A percentile compares a stretch with the other conserved stretches of the same genome.
These are phyloP conservation scores for Penicillium palitans DNA, from an alignment of 2,329 filamentous ascomycete species.

Conservation along the genomic window DNA sequence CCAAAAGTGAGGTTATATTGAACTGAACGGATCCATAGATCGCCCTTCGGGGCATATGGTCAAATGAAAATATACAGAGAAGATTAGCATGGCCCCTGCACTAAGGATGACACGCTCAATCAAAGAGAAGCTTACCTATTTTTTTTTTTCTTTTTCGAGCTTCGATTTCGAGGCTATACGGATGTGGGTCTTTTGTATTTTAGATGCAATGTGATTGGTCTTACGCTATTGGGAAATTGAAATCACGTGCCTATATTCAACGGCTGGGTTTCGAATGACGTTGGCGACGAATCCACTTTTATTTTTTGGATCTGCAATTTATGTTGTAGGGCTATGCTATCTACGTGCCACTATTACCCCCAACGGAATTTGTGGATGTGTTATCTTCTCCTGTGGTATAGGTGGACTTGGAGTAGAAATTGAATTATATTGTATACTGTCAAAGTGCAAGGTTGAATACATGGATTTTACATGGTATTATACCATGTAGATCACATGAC, in stretches of 20 bases:
- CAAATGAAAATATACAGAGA: constrained; percentile 71
- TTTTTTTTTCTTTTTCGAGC: neutral
- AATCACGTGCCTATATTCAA: accelerated
- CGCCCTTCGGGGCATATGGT: too few species aligned
- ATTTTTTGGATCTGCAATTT: neutral
- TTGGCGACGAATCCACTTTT: neutral
- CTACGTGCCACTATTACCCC: neutral
- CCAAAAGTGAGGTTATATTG: neutral
- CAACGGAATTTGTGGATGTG: neutral
- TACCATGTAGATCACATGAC: too few species aligned
- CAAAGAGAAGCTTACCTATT: constrained; percentile 68
- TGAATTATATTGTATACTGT: neutral
- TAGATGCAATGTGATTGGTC: neutral
- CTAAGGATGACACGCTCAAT: constrained; percentile 93
- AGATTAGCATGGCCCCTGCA: constrained; percentile 80
- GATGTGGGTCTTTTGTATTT: neutral
- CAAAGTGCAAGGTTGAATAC: too few species aligned
- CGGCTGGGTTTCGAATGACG: neutral
- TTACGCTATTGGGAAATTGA: neutral
- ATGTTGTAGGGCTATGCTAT: neutral
- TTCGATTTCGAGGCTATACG: neutral
- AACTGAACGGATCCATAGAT: neutral
- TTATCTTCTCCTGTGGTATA: neutral
- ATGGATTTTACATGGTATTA: too few species aligned
- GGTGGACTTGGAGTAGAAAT: neutral